Evolutionary conservation across 2,329 filamentous ascomycete genomes (phyloP).

Genomic region (Penicillium sp.): DNA sequence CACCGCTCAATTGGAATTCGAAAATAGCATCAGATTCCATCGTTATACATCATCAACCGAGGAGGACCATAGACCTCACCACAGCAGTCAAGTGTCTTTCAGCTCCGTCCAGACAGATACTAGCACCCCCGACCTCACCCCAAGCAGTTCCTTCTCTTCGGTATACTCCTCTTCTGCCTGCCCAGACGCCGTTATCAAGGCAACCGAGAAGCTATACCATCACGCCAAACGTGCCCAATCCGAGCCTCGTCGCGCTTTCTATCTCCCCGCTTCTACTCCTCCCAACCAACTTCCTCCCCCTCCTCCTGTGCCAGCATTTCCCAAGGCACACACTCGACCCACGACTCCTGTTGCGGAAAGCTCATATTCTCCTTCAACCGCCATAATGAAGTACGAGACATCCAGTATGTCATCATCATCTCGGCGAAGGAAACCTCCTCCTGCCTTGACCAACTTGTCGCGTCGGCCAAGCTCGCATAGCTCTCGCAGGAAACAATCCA

Average conservation of each 20-base stretch:
- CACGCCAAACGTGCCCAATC: conserved; percentile 24
- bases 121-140: conserved; percentile 40
- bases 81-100: conserved; percentile 39
- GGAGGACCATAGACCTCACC: conserved; percentile 22
- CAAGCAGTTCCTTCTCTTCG: conserved; percentile 45
- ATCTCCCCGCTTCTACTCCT: conserved; percentile 29
- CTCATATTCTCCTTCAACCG: conserved; percentile 28
- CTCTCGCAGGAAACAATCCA: conserved; percentile 28
- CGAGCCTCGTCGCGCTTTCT: conserved; percentile 25
- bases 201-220: conserved; percentile 32
- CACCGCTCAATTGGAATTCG: conserved; percentile 34
- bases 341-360: conserved; percentile 19
- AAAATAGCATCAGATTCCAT: conserved; percentile 34
- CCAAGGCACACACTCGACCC: conserved; percentile 27
- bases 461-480: conserved; percentile 25
- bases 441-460: conserved; percentile 33
- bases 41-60: conserved; percentile 29
- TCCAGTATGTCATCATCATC: conserved; percentile 29
- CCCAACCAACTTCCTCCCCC: conserved; percentile 25
- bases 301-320: conserved; percentile 28
- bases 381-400: conserved; percentile 35
- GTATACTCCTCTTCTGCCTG: conserved; percentile 35
- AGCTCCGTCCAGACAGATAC: conserved; percentile 36
- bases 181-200: conserved; percentile 30
- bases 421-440: conserved; percentile 36